Base-by-base conservation (phyloP, 1,284 basidiomycete species). In the Taiwanofungus camphoratus region DNA sequence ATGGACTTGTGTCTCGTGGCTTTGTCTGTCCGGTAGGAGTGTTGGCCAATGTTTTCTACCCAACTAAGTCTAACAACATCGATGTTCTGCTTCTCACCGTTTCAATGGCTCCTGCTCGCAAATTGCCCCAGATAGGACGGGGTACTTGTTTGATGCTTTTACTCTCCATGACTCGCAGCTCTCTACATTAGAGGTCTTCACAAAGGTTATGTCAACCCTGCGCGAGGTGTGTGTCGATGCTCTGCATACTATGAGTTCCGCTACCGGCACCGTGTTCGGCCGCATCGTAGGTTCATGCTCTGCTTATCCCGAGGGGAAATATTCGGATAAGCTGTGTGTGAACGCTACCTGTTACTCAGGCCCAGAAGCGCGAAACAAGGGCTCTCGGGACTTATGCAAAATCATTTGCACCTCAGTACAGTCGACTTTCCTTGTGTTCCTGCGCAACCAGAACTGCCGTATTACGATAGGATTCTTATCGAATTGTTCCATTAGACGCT, bases 91-190 rank as follows among this genome's bases (percentile, higher is more conserved):
- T 21, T 19, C 9, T 19, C 6, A 16, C 16, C n/a, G n/a, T n/a
- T n/a, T n/a, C n/a, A n/a, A n/a, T n/a, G n/a, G n/a, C n/a, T n/a
- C n/a, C n/a, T n/a, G n/a, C n/a, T n/a, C n/a, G n/a, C n/a, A n/a
- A n/a, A n/a, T 24, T n/a, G 3, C 15, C 6, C 11, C 19, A 46
- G 42, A 12, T 42, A 71, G 70, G 12, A 62, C 62, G n/a, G 68
- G 59, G 13, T 69, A 68, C 54, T 60, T 73, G 2, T 61, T 71
- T 26, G 70, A 73, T 53, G 57, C 62, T 1, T 58, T 68, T 34
- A 44, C 51, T 5, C 47, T 63, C 2, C 49, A 50, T 6, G 52
- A 62, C 16, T 20, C 19, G n/a, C 18, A 23, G 4, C 38, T 6
- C 3, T 27, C 24, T 3, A 51, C 62, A 13, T 48, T 50, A 7